Percentiles rank a stretch among this genome's conserved stretches.
Conservation (phyloP, 768 basidiomycete species). For the Glaciozyma antarctica region DNA sequence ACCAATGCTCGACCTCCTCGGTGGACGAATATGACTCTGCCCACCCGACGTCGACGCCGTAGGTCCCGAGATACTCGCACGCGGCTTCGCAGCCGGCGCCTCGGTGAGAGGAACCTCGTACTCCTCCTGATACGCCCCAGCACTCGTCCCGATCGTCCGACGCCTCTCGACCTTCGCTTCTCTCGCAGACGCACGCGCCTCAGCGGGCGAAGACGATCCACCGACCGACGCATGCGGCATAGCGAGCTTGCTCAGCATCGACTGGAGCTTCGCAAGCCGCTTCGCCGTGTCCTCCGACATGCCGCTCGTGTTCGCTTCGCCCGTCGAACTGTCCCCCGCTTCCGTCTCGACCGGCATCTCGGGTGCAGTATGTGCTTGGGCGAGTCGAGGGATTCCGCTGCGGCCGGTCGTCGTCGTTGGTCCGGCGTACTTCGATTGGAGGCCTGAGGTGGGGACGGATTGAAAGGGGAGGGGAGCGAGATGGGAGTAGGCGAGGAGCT, state of each 20-base stretch:
- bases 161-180: not conserved
- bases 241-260: conserved; percentile 23
- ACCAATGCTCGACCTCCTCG: not conserved
- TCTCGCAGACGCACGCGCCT: too few relatives aligned
- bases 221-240: conserved; percentile 11
- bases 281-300: conserved; percentile 23
- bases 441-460: not conserved
- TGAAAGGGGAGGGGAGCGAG: not conserved
- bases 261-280: conserved; percentile 28
- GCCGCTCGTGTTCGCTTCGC: not conserved
- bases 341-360: too few relatives aligned
- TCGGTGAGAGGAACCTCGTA: conserved; percentile 1
- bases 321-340: not conserved
- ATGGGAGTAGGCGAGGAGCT: not conserved
- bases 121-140: not conserved
- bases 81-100: conserved; percentile 1
- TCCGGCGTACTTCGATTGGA: not conserved
- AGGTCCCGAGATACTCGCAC: not conserved
- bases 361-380: too few relatives aligned
- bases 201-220: too few relatives aligned
- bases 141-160: not conserved
- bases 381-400: too few relatives aligned
- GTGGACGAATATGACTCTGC: not conserved
- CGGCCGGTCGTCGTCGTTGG: too few relatives aligned
- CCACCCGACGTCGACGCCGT: not conserved